Evolutionary conservation across 2,329 filamentous ascomycete species (phyloP).

Genomic region (Acephala macrosclerotiorum): DNA sequence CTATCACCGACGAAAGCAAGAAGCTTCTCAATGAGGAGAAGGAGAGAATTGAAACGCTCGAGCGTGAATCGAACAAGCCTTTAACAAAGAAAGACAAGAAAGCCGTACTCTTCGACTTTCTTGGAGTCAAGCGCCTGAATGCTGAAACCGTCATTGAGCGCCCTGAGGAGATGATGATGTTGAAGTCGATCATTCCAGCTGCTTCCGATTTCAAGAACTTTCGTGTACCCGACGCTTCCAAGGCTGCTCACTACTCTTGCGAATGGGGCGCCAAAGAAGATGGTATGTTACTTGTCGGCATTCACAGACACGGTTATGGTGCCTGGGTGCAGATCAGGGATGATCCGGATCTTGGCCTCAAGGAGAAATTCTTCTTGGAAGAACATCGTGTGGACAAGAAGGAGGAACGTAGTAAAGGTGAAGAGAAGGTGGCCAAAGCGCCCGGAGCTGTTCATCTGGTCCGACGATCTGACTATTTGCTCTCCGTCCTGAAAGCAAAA

Average conservation of each 20-base stretch:
- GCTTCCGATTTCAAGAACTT: constrained; percentile 78
- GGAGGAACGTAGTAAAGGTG: constrained; percentile 82
- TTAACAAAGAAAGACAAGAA: constrained; percentile 98
- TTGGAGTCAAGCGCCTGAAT: constrained; percentile 92
- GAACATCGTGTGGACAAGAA: constrained; percentile 99
- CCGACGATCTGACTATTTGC: constrained; percentile 89
- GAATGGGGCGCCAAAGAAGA: constrained; percentile 94
- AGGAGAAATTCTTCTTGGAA: constrained; percentile 93
- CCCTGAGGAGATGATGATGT: constrained; percentile 84
- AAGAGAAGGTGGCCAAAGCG: constrained; percentile 78
- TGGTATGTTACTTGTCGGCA: constrained; percentile 95
- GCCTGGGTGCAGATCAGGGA: constrained; percentile 96
- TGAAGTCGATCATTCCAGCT: constrained; percentile 76
- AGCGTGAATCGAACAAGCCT: constrained; percentile 77
- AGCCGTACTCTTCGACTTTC: constrained; percentile 93
- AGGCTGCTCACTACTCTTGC: constrained; percentile 89
- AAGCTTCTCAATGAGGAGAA: constrained; percentile 79
- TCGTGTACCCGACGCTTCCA: constrained; percentile 88
- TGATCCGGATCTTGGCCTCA: constrained; percentile 83
- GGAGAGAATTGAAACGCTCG: constrained; percentile 65
- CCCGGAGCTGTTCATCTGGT: constrained; percentile 98
- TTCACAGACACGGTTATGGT: constrained; percentile 92
- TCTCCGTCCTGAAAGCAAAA: constrained; percentile 90
- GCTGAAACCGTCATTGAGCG: constrained; percentile 94
- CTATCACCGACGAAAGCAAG: constrained; percentile 72